Evolutionary conservation across 805 yeast species (phyloP).

Genomic region (Cyberlindnera mississippiensis): DNA sequence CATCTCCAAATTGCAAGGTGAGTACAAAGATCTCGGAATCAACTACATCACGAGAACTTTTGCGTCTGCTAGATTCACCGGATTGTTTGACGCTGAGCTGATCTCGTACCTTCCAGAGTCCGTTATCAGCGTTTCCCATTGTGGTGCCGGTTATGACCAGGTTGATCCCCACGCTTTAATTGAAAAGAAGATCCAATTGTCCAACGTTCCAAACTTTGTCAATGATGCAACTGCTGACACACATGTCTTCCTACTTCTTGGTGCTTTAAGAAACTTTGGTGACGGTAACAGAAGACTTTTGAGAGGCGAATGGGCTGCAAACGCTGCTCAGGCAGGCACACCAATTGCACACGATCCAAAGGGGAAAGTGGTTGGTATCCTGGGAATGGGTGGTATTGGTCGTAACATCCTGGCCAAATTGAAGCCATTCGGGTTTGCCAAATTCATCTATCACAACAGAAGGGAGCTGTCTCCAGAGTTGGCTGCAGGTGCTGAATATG

Average conservation of each 20-base stretch:
- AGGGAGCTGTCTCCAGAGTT: conserved; percentile 50
- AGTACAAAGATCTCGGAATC: conserved; percentile 28
- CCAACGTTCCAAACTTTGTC: conserved; percentile 64
- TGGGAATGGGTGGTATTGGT: conserved; percentile 91
- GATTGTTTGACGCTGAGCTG: conserved; percentile 62
- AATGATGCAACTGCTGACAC: conserved; percentile 71
- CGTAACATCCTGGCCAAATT: conserved; percentile 71
- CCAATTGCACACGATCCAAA: conserved; percentile 71
- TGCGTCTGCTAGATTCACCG: conserved; percentile 47
- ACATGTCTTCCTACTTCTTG: conserved; percentile 57
- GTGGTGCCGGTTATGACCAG: conserved; percentile 79
- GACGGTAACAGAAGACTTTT: conserved; percentile 50
- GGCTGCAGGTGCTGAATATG: conserved; percentile 70
- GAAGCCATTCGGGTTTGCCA: conserved; percentile 70
- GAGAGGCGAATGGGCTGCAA: conserved; percentile 58
- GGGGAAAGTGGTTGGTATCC: conserved; percentile 71
- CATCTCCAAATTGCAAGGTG: conserved; percentile 31
- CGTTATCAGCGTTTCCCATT: conserved; percentile 51
- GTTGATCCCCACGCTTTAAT: conserved; percentile 53
- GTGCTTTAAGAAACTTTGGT: conserved; percentile 67
- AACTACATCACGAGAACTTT: conserved; percentile 49
- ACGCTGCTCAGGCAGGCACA: conserved; percentile 52
- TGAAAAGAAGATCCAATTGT: conserved; percentile 53
- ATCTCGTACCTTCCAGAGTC: conserved; percentile 49
- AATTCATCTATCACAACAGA: conserved; percentile 72